phyloP scores from a whole-genome alignment of 179 eudicot genomes.

The Beta corolliflora region DNA sequence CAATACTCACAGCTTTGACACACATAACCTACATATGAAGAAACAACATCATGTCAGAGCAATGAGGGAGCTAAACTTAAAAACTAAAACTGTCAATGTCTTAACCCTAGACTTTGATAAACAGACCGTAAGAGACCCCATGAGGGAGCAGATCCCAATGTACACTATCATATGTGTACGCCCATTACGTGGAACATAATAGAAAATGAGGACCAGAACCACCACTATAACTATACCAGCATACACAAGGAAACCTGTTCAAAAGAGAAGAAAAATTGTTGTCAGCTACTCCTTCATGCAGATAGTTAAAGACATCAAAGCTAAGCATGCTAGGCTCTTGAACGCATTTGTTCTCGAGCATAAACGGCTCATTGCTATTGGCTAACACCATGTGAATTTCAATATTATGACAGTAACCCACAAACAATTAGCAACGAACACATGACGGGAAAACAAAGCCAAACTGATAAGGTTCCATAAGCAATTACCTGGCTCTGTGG shows the following conservation, averaged over 20 bases:
- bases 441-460: conserved; percentile 6
- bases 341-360: background rate
- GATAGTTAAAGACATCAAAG: conserved; percentile 2
- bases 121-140: conserved; percentile 92
- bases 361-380: too few relatives aligned
- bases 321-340: background rate
- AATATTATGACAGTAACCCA: background rate
- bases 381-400: background rate
- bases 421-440: background rate
- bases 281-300: conserved; percentile 17
- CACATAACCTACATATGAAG: conserved; percentile 71
- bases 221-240: conserved; percentile 41
- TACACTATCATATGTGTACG: conserved; percentile 68
- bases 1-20: conserved; percentile 93
- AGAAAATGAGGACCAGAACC: conserved; percentile 61
- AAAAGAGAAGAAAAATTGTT: conserved; percentile 14
- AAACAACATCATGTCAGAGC: conserved; percentile 2
- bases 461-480: background rate
- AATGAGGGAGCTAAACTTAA: conserved; percentile 4
- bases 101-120: conserved; percentile 7
- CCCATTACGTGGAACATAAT: conserved; percentile 67
- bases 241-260: conserved; percentile 77
- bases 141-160: conserved; percentile 93
- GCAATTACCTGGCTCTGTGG: conserved; percentile 72
- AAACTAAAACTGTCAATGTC: background rate